A percentile compares a stretch with the other conserved stretches of the same genome.
Evolutionary conservation across 1,139 yeast species (phyloP).

Genomic region (Debaryomycetaceae sp.): DNA sequence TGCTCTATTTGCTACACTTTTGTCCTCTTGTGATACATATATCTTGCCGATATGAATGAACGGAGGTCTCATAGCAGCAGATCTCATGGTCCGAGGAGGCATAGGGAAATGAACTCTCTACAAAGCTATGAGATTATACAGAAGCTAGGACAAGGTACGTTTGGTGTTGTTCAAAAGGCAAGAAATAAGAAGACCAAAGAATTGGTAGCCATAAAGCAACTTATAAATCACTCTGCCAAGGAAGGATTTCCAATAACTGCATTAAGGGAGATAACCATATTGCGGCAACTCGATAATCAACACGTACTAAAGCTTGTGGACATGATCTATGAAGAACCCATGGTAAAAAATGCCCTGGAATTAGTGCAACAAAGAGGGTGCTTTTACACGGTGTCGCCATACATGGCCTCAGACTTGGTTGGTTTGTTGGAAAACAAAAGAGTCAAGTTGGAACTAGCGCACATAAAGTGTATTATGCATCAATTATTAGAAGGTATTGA

Average conservation of each 20-base stretch:
- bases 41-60: not conserved
- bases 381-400: slow-evolving; percentile 88
- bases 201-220: slow-evolving; percentile 63
- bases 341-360: slow-evolving; percentile 29
- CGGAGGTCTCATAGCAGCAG: not conserved
- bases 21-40: not conserved
- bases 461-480: slow-evolving; percentile 78
- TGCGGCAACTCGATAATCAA: slow-evolving; percentile 65
- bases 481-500: slow-evolving; percentile 80
- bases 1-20: not conserved
- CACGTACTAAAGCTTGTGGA: slow-evolving; percentile 80
- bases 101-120: slow-evolving; percentile 26
- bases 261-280: slow-evolving; percentile 81
- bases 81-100: slow-evolving; percentile 6
- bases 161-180: slow-evolving; percentile 50
- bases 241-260: slow-evolving; percentile 97
- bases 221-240: slow-evolving; percentile 76
- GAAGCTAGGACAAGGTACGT: slow-evolving; percentile 47
- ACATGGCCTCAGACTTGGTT: slow-evolving; percentile 89
- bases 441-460: slow-evolving; percentile 56
- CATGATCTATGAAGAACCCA: slow-evolving; percentile 69
- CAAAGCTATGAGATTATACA: slow-evolving; percentile 31
- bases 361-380: slow-evolving; percentile 41
- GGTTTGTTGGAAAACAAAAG: slow-evolving; percentile 87
- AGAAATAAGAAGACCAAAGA: slow-evolving; percentile 24